These are phyloP conservation scores for Cryptosporidium felis DNA, from an alignment of 169 alveolate species.

Conservation along the genomic window DNA sequence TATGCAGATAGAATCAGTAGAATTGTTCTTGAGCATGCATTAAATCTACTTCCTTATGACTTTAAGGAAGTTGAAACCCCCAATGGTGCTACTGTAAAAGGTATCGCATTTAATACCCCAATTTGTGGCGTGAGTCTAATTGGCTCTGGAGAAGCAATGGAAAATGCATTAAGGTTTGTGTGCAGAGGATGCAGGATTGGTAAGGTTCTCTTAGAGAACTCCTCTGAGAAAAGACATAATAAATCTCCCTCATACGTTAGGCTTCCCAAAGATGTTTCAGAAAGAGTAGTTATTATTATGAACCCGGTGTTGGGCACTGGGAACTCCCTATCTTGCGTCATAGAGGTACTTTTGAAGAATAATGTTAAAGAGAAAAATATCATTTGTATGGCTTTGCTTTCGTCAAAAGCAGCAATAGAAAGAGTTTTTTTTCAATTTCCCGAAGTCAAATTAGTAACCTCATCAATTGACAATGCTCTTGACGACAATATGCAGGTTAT, in stretches of 20 bases:
- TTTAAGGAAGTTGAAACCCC: conserved; percentile 49
- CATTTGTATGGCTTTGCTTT: conserved; percentile 79
- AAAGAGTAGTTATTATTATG: conserved; percentile 78
- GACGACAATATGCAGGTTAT: conserved; percentile 75
- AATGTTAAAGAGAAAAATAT: conserved; percentile 81
- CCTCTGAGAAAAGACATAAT: neutral
- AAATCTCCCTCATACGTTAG: conserved; percentile 52
- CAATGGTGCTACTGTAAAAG: neutral
- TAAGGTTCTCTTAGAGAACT: conserved; percentile 17
- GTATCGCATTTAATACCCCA: conserved; percentile 62
- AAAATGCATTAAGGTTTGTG: conserved; percentile 59
- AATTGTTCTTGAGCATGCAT: conserved; percentile 61
- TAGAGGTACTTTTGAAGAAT: conserved; percentile 74
- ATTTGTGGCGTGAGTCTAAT: conserved; percentile 65
- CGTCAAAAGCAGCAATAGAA: conserved; percentile 79
- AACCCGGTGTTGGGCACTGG: conserved; percentile 88
- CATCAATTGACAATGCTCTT: conserved; percentile 77
- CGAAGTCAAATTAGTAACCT: conserved; percentile 77
- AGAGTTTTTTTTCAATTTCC: conserved; percentile 75
- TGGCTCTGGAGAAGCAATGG: conserved; percentile 70
- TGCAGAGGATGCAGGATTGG: conserved; percentile 72
- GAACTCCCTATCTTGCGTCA: conserved; percentile 77
- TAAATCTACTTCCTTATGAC: conserved; percentile 56
- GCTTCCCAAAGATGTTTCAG: conserved; percentile 76
- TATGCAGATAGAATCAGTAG: conserved; percentile 63